These are phyloP conservation scores for Aspergillus sojae DNA, from an alignment of 2,329 filamentous ascomycete species.

Conservation along the genomic window DNA sequence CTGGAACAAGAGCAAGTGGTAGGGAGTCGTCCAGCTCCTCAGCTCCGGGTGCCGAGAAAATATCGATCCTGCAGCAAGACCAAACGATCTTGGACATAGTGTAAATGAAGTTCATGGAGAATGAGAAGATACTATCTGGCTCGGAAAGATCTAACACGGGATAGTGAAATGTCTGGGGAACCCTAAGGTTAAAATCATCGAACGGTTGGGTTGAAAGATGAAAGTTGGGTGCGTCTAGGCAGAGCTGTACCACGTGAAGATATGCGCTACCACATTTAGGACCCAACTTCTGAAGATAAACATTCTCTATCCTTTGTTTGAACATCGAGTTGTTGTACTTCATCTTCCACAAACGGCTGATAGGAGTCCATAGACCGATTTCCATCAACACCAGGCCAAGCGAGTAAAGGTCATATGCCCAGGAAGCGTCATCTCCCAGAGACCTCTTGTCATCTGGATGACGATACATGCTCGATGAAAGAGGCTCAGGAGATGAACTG, in stretches of 20 bases:
- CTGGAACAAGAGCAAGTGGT: conserved; percentile 43
- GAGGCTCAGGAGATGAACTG: conserved; percentile 47
- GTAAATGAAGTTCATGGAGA: conserved; percentile 49
- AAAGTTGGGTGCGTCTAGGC: conserved; percentile 60
- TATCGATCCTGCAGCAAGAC: conserved; percentile 46
- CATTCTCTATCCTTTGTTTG: conserved; percentile 64
- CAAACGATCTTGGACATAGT: conserved; percentile 46
- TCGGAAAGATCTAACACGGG: conserved; percentile 46
- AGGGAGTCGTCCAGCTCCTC: conserved; percentile 46
- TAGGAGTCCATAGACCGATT: conserved; percentile 65
- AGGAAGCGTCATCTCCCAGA: conserved; percentile 42
- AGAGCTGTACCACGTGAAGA: conserved; percentile 64
- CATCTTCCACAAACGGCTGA: conserved; percentile 64
- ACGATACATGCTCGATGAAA: conserved; percentile 61
- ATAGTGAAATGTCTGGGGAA: conserved; percentile 46
- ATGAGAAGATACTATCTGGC: conserved; percentile 44
- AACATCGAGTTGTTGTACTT: conserved; percentile 66
- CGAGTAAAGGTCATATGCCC: conserved; percentile 61
- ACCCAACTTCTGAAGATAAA: conserved; percentile 63
- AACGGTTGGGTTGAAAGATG: conserved; percentile 46
- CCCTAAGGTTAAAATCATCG: conserved; percentile 42
- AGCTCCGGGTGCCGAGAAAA: conserved; percentile 43
- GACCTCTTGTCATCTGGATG: conserved; percentile 55
- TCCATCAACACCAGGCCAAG: conserved; percentile 64
- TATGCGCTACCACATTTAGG: conserved; percentile 67